Conservation (phyloP, 148 eudicot species). For the Talinum fruticosum region DNA sequence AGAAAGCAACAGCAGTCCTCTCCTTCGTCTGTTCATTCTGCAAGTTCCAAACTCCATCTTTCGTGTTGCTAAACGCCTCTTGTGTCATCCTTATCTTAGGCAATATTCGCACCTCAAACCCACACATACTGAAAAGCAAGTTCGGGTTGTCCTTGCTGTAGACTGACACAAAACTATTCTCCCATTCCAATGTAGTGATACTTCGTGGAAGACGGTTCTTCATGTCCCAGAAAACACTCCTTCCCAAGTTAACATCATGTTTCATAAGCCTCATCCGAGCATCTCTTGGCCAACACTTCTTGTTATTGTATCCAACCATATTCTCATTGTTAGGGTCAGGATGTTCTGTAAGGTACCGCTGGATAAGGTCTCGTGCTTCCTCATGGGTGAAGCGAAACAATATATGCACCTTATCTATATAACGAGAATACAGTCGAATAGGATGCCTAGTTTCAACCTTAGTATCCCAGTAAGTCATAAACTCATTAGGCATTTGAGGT, state of each 20-base stretch:
- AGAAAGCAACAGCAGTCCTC: constrained; percentile 94
- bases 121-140: constrained; percentile 97
- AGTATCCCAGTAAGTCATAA: constrained; percentile 80
- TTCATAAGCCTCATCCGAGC: constrained; percentile 99
- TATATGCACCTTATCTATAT: constrained; percentile 96
- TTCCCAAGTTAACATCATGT: constrained; percentile 94
- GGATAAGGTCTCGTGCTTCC: constrained; percentile 99
- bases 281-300: constrained; percentile 99
- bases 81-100: constrained; percentile 97
- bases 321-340: constrained; percentile 99
- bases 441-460: constrained; percentile 94
- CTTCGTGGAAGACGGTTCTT: constrained; percentile 98
- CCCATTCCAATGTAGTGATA: constrained; percentile 97
- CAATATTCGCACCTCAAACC: constrained; percentile 91
- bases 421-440: constrained; percentile 90
- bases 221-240: constrained; percentile 99
- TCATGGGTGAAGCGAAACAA: constrained; percentile 96
- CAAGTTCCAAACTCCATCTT: constrained; percentile 97
- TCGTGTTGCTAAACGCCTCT: constrained; percentile 97
- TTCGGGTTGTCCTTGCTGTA: constrained; percentile 98
- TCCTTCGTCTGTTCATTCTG: constrained; percentile 99
- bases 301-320: constrained; percentile 99
- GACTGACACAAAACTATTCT: constrained; percentile 94
- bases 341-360: constrained; percentile 98
- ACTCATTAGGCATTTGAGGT: constrained; percentile 99